Evolutionary conservation across 139 green algal genomes (phyloP), one percentile per base, ranked within the genome.

Genomic region (Choricystis sp.): DNA sequence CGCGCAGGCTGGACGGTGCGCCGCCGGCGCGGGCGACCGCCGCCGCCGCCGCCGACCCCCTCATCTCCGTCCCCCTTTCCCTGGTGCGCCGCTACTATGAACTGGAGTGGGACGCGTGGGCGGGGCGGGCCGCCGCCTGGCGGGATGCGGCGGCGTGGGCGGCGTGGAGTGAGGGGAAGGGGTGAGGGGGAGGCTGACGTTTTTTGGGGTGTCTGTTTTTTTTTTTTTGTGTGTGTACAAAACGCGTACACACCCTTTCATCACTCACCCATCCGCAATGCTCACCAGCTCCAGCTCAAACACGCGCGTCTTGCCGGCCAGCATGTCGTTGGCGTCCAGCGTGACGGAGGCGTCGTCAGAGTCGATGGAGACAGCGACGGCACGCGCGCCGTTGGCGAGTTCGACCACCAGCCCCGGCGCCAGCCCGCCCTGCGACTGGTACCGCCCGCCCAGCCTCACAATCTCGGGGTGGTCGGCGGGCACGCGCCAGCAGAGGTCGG

Each of bases 301-400:
- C 3, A 67, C 49, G 19, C 85, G 64, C 40, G 31, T 72, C 69
- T 81, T 83, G 24, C 81, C 81, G 1, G 77, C 75, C 68, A 85
- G 69, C 77, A 86, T 83, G 66, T 80, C 83, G 77, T 88, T 88
- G 48, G 79, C 79, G 56, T 88, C 81, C 31, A 88, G 69, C 64
- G 74, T 72, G 1, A 88, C 74, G 3, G 57, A 16, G 25, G 62
- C 55, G 23, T 73, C 67, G 4, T 9, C 31, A 4, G 16, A 9
- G 14, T 30, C 3, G 30, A 83, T 27, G 26, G 74, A 62, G 3
- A 83, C n/a, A 9, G 84, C 64, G 27, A 83, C 59, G 0, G 82
- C 82, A 65, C 77, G 77, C 9, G 30, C 61, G 49, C 67, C 66
- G 55, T 89, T 89, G 29, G 77, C 62, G 59, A 89, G 78, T 74